These are phyloP conservation scores for Beauveria asiatica DNA, from an alignment of 2,329 filamentous ascomycete species.

Conservation along the genomic window DNA sequence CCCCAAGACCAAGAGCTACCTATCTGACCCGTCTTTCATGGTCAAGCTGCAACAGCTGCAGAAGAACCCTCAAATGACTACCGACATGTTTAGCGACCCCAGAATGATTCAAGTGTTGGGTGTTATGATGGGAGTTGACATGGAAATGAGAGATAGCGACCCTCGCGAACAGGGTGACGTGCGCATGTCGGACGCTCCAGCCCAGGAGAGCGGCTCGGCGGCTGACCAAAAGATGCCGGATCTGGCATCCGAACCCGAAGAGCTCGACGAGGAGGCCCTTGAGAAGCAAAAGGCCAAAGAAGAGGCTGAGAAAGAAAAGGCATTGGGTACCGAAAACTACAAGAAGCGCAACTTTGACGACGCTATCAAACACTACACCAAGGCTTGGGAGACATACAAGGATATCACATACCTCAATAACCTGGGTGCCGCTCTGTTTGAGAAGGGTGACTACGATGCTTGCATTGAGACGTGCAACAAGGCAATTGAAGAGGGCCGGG, in stretches of 20 bases:
- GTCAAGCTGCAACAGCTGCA: slow-evolving; percentile 74
- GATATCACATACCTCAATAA: slow-evolving; percentile 99
- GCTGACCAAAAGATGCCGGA: slow-evolving; percentile 49
- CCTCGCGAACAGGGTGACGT: slow-evolving; percentile 47
- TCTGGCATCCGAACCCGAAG: slow-evolving; percentile 53
- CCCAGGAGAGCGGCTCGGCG: slow-evolving; percentile 30
- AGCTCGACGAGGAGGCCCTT: slow-evolving; percentile 71
- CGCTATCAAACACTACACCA: slow-evolving; percentile 87
- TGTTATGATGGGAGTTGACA: slow-evolving; percentile 87
- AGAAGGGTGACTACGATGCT: slow-evolving; percentile 89
- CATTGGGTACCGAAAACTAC: slow-evolving; percentile 85
- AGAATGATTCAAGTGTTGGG: slow-evolving; percentile 90
- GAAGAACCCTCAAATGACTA: slow-evolving; percentile 69
- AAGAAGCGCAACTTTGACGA: slow-evolving; percentile 97
- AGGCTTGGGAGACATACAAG: slow-evolving; percentile 91
- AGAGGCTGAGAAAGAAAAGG: slow-evolving; percentile 90
- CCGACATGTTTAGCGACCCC: slow-evolving; percentile 78
- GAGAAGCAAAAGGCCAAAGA: slow-evolving; percentile 87
- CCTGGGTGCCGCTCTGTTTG: slow-evolving; percentile 84
- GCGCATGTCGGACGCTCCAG: slow-evolving; percentile 62
- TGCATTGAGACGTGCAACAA: slow-evolving; percentile 80
- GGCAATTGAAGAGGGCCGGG: slow-evolving; percentile 82
- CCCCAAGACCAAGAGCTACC: slow-evolving; percentile 78
- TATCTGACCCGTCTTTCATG: slow-evolving; percentile 85
- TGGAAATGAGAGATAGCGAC: slow-evolving; percentile 45